phyloP scores from a whole-genome alignment of 371 early-diverging fungal species.

The Apophysomyces trapeziformis region DNA sequence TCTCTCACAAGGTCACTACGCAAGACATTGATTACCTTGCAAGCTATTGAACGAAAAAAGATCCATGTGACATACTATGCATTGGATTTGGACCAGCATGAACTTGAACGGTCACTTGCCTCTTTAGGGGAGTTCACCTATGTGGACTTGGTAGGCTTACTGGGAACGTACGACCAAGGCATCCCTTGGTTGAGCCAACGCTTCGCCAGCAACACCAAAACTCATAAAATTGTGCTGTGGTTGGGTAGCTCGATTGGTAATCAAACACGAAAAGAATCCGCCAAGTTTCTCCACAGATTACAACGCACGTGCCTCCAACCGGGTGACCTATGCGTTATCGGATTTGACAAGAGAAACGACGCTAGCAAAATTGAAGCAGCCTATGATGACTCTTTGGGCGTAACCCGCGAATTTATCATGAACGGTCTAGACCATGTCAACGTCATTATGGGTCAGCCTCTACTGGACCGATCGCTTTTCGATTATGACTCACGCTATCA shows the following conservation, averaged over 20 bases:
- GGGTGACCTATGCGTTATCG: constrained; percentile 81
- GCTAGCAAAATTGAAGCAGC: constrained; percentile 72
- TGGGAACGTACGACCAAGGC: constrained; percentile 90
- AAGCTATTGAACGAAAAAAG: constrained; percentile 69
- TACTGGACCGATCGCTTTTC: constrained; percentile 67
- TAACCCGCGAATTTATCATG: constrained; percentile 84
- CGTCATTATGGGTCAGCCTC: constrained; percentile 58
- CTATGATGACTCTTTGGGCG: constrained; percentile 81
- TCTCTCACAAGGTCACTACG: constrained; percentile 69
- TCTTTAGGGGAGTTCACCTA: constrained; percentile 53
- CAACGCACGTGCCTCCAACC: constrained; percentile 53
- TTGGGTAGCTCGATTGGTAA: constrained; percentile 92
- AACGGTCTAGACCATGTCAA: constrained; percentile 85
- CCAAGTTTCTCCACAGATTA: constrained; percentile 52
- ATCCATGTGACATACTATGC: constrained; percentile 83
- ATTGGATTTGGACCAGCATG: constrained; percentile 85
- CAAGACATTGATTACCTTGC: constrained; percentile 81
- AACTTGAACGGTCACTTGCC: constrained; percentile 67
- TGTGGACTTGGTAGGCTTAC: constrained; percentile 77
- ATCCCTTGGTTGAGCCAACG: constrained; percentile 61
- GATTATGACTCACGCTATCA: constrained; percentile 79
- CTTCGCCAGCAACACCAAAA: constrained; percentile 39
- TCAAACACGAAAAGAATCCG: constrained; percentile 57
- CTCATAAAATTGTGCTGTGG: constrained; percentile 80
- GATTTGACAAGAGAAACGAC: constrained; percentile 83